These are phyloP conservation scores for Pseudonitzschia pungens DNA, from an alignment of 108 stramenopile genomes.

Conservation along the genomic window DNA sequence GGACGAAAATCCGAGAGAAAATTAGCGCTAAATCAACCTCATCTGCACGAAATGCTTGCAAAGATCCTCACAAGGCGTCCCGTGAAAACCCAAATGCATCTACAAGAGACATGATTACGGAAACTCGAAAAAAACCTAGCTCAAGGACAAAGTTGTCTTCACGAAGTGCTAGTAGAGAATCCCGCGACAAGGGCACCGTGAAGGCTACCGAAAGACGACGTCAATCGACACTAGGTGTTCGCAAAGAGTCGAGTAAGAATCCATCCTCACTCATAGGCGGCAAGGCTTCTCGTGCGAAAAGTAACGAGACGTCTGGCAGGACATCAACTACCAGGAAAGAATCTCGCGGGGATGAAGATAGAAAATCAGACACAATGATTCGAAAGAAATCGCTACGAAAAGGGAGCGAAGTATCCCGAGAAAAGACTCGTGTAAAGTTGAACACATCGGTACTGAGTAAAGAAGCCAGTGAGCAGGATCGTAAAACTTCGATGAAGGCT, in stretches of 20 bases:
- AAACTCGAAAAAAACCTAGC: neutral
- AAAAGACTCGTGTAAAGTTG: neutral
- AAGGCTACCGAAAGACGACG: neutral
- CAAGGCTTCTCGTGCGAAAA: neutral
- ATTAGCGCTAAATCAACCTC: neutral
- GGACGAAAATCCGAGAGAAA: no score
- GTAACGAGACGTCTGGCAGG: neutral
- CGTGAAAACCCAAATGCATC: neutral
- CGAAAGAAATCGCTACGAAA: neutral
- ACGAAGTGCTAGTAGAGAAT: neutral
- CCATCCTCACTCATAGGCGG: neutral
- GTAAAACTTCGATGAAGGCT: no score
- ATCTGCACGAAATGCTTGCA: neutral
- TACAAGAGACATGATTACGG: neutral
- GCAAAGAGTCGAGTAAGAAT: neutral
- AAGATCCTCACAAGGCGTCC: neutral
- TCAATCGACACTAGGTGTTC: neutral
- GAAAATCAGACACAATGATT: neutral
- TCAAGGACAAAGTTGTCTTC: neutral
- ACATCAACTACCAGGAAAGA: neutral
- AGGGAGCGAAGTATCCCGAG: neutral
- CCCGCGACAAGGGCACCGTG: neutral
- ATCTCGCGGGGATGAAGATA: neutral
- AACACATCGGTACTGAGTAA: neutral
- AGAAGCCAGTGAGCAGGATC: neutral